phyloP scores from a whole-genome alignment of 2,329 filamentous ascomycete species.

The Aureobasidium lini region DNA sequence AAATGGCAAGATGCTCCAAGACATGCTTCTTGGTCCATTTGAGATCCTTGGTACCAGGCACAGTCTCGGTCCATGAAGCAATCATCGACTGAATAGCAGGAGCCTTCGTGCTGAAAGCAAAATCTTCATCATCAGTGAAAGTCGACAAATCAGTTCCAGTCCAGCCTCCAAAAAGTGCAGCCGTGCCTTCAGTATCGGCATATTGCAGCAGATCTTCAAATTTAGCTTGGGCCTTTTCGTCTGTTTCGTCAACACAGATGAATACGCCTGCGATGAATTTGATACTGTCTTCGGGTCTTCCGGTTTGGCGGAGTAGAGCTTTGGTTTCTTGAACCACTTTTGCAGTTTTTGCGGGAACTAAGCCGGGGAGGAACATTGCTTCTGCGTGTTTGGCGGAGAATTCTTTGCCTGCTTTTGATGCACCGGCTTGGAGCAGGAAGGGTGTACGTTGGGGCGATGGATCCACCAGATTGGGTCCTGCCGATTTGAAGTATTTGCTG shows the following conservation, averaged over 20 bases:
- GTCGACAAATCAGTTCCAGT: slow-evolving; percentile 58
- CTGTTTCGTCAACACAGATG: slow-evolving; percentile 56
- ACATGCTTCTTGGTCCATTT: slow-evolving; percentile 69
- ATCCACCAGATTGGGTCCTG: slow-evolving; percentile 58
- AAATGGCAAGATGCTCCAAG: slow-evolving; percentile 59
- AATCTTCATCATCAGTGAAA: slow-evolving; percentile 57
- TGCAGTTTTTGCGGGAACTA: slow-evolving; percentile 35
- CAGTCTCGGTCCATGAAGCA: slow-evolving; percentile 49
- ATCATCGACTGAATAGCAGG: slow-evolving; percentile 53
- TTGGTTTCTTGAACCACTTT: not conserved
- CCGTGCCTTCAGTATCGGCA: slow-evolving; percentile 57
- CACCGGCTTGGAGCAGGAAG: slow-evolving; percentile 62
- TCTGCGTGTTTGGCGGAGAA: slow-evolving; percentile 66
- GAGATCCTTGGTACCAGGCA: slow-evolving; percentile 45
- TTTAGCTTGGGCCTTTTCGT: slow-evolving; percentile 59
- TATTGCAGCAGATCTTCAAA: slow-evolving; percentile 54
- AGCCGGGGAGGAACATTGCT: slow-evolving; percentile 52
- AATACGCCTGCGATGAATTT: slow-evolving; percentile 62
- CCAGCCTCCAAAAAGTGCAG: slow-evolving; percentile 70
- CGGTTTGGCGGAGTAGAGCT: slow-evolving; percentile 29
- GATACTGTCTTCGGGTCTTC: slow-evolving; percentile 53
- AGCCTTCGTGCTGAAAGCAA: slow-evolving; percentile 48
- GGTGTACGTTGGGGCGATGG: slow-evolving; percentile 62
- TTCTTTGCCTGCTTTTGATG: slow-evolving; percentile 55
- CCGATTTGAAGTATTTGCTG: slow-evolving; percentile 52